Evolutionary conservation across 805 yeast genomes (phyloP), one percentile per base, ranked within the genome.

Genomic region (Jamesozyma piceae): DNA sequence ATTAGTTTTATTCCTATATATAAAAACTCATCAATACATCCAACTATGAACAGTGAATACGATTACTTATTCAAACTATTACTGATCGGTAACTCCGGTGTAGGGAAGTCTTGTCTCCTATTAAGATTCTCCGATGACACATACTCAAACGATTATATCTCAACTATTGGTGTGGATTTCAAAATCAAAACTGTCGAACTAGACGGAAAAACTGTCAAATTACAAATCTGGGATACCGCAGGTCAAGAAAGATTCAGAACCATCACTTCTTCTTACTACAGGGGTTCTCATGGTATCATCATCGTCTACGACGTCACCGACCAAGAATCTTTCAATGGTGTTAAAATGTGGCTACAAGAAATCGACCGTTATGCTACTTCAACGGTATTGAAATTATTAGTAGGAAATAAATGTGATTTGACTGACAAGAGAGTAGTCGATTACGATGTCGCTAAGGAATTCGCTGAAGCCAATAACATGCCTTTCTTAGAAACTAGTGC

Each of bases 151-250:
- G 95, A 92, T 57, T 92, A 90, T 69, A 89, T 92, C 59, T 86
- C 96, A 44, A 92, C 98, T 37, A 92, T 92, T 62, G 98, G 98
- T 44, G 97, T 92, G 42, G 98, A 92, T 65, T 92, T 92, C 73
- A 76, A 77, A 58, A 83, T 83, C 63, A 80, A 88, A 70, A 84
- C 92, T 39, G 82, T 84, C 43, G 97, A 92, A 63, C 73, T 92
- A 47, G 97, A 92, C 56, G 97, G 97, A 51, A 92, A 92, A 72
- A 86, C 95, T 42, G 92, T 92, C 63, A 92, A 92, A 69, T 76
- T 92, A 61, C 98, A 92, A 71, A 90, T 92, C 62, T 92, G 98
- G 98, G 98, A 92, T 64, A 92, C 98, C 43, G 98, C 97, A 11
- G 98, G 98, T 37, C 98, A 92, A 71, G 98, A 92, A 67, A 74